Evolutionary conservation across 441 rosid species (phyloP).

Genomic region (Populus hybrid): DNA sequence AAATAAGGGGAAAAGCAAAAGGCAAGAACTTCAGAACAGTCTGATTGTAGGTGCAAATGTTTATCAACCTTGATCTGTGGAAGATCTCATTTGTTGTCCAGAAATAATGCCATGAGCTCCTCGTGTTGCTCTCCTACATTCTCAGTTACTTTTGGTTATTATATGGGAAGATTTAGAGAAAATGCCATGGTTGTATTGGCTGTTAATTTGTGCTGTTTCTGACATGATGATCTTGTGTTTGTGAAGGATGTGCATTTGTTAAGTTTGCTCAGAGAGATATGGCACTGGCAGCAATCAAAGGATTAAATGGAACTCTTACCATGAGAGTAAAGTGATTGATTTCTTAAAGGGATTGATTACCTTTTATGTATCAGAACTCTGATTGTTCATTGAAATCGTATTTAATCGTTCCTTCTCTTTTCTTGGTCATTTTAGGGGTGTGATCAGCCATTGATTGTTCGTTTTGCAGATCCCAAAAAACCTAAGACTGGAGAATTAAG

Average conservation of each 20-base stretch:
- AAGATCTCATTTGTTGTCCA: not conserved
- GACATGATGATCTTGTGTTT: conserved; percentile 24
- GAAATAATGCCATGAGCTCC: not conserved
- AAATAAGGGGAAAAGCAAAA: not conserved
- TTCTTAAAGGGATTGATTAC: not conserved
- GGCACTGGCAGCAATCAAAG: conserved; percentile 88
- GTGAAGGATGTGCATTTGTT: conserved; percentile 81
- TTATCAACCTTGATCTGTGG: not conserved
- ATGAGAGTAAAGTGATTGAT: conserved; percentile 54
- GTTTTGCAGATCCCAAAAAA: conserved; percentile 80
- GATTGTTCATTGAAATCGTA: conserved; percentile 18
- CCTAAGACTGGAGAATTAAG: conserved; percentile 64
- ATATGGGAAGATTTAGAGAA: not conserved
- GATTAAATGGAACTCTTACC: conserved; percentile 64
- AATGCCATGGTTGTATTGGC: not conserved
- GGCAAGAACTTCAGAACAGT: not conserved
- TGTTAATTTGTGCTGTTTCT: conserved; percentile 18
- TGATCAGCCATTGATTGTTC: conserved; percentile 75
- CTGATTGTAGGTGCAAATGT: conserved; percentile 11
- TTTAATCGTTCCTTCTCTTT: conserved; percentile 15
- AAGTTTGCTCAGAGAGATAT: conserved; percentile 72
- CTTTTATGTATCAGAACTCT: not conserved
- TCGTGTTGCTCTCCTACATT: not conserved
- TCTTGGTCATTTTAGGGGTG: conserved; percentile 56
- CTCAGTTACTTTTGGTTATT: not conserved